These are phyloP conservation scores for Erodium maritimum DNA, from an alignment of 345 rosid genomes.

Conservation along the genomic window DNA sequence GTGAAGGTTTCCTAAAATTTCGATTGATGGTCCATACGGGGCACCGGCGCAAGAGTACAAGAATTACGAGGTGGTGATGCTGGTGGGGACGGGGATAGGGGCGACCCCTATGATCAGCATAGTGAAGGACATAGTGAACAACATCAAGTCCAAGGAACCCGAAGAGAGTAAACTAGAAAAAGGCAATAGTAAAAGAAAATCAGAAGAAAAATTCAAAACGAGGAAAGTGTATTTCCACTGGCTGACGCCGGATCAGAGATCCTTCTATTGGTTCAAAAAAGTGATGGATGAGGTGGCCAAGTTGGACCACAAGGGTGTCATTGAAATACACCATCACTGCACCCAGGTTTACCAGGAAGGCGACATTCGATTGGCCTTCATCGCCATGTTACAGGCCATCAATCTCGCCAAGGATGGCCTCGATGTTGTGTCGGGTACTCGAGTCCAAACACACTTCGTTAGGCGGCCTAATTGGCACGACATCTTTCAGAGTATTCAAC, in stretches of 20 bases:
- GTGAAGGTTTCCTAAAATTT: conserved; percentile 64
- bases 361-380: conserved; percentile 73
- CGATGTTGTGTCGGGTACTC: conserved; percentile 73
- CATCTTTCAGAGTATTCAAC: conserved; percentile 59
- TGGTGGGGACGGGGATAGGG: conserved; percentile 85
- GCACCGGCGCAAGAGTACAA: conserved; percentile 93
- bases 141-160: conserved; percentile 31
- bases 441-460: conserved; percentile 81
- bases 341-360: conserved; percentile 92
- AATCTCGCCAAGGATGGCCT: conserved; percentile 82
- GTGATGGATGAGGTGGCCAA: conserved; percentile 79
- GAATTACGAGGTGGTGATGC: conserved; percentile 69
- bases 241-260: conserved; percentile 87
- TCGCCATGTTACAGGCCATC: conserved; percentile 72
- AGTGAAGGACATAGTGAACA: conserved; percentile 78
- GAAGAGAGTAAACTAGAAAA: conserved; percentile 34
- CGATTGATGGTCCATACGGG: conserved; percentile 87
- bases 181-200: conserved; percentile 23
- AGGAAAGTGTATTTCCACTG: conserved; percentile 70
- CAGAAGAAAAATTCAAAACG: conserved; percentile 27
- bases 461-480: conserved; percentile 88
- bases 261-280: conserved; percentile 91
- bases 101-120: conserved; percentile 93
- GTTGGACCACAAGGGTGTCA: conserved; percentile 50
- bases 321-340: conserved; percentile 78